Evolutionary conservation across 352 stramenopile genomes (phyloP).

Genomic region (Labyrinthula sp.): DNA sequence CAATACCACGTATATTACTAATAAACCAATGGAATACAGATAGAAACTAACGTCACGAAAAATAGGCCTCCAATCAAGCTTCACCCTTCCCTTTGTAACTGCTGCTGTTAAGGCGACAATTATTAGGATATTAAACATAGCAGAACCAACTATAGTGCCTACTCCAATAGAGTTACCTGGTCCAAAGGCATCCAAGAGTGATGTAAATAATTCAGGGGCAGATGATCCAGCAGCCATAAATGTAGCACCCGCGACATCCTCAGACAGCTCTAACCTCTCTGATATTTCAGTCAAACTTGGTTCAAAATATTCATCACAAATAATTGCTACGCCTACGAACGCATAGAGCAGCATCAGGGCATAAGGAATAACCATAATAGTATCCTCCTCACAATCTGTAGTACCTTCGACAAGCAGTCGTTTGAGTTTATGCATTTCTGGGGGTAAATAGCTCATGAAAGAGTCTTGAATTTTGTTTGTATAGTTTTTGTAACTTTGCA

Average conservation of each 20-base stretch:
- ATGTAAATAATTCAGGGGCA: slow-evolving; percentile 32
- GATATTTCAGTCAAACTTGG: slow-evolving; percentile 31
- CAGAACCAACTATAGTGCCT: slow-evolving; percentile 19
- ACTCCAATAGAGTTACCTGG: slow-evolving; percentile 21
- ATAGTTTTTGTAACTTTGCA: too few species aligned
- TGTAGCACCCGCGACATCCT: slow-evolving; percentile 36
- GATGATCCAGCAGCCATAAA: slow-evolving; percentile 33
- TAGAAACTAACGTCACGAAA: slow-evolving; percentile 16
- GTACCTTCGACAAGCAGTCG: too few species aligned
- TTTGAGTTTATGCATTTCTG: too few species aligned
- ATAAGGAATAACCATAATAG: slow-evolving; percentile 3
- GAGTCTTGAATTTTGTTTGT: too few species aligned
- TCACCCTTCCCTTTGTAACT: slow-evolving; percentile 7
- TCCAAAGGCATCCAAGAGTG: slow-evolving; percentile 10
- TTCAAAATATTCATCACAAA: slow-evolving; percentile 37
- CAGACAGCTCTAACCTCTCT: slow-evolving; percentile 29
- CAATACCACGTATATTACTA: slow-evolving; percentile 10
- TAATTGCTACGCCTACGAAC: slow-evolving; percentile 27
- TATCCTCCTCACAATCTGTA: neutral
- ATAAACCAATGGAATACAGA: slow-evolving; percentile 4
- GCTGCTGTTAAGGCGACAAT: slow-evolving; percentile 22
- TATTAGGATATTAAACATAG: slow-evolving; percentile 28
- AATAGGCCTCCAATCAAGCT: slow-evolving; percentile 16
- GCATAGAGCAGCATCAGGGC: slow-evolving; percentile 8
- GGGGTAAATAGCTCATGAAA: too few species aligned